A percentile compares a stretch with the other conserved stretches of the same genome.
phyloP scores from a whole-genome alignment of 2,329 filamentous ascomycete genomes.

The Alternaria hordeiaustralica region DNA sequence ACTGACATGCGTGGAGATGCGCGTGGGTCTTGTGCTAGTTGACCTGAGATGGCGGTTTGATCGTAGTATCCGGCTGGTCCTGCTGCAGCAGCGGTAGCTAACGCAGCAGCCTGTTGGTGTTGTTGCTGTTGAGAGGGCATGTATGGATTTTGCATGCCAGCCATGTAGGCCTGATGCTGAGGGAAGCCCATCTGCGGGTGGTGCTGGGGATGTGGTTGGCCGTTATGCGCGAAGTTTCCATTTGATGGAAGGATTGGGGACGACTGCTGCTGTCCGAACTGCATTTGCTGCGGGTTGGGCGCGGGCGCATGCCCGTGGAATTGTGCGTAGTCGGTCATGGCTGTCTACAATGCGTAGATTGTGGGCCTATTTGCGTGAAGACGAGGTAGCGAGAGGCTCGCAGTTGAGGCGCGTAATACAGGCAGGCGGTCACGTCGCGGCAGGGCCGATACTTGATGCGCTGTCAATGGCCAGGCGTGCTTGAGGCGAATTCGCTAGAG shows the following conservation, averaged over 20 bases:
- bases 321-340: constrained; percentile 57
- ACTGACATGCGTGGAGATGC: constrained; percentile 80
- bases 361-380: constrained; percentile 40
- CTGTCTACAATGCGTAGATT: constrained; percentile 21
- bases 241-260: constrained; percentile 84
- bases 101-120: constrained; percentile 92
- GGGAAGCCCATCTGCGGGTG: constrained; percentile 81
- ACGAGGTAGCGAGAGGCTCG: constrained; percentile 35
- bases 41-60: constrained; percentile 67
- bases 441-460: constrained; percentile 50
- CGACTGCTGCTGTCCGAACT: constrained; percentile 64
- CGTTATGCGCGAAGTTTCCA: constrained; percentile 65
- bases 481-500: constrained; percentile 43
- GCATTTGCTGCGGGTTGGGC: constrained; percentile 65
- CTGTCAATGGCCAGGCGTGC: constrained; percentile 53
- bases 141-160: constrained; percentile 75
- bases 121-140: constrained; percentile 86
- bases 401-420: constrained; percentile 38
- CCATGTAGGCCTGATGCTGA: constrained; percentile 73
- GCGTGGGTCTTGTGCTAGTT: constrained; percentile 61
- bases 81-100: constrained; percentile 91
- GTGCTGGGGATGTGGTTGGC: constrained; percentile 65
- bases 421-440: constrained; percentile 46
- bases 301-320: constrained; percentile 54
- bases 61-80: constrained; percentile 71